phyloP scores from a whole-genome alignment of 306 rosid species.

The Biancaea sappan region DNA sequence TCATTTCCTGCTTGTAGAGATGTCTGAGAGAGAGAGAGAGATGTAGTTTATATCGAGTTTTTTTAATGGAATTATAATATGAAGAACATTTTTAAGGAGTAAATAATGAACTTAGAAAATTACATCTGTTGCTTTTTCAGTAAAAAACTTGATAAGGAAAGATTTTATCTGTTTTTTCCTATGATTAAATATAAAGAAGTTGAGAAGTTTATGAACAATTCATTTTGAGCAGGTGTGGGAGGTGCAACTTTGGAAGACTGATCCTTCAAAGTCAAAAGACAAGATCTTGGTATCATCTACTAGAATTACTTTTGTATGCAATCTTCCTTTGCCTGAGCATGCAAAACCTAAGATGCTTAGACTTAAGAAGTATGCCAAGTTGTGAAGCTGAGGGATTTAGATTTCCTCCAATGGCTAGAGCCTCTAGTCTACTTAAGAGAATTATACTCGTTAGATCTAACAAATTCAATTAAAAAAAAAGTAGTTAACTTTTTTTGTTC shows the following conservation, averaged over 20 bases:
- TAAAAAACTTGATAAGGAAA: neutral
- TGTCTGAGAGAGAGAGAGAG: too few species aligned
- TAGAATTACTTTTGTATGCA: conserved; percentile 56
- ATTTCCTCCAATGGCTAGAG: too few species aligned
- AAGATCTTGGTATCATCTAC: conserved; percentile 49
- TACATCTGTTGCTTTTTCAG: neutral
- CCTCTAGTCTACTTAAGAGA: too few species aligned
- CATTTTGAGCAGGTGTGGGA: conserved; percentile 44
- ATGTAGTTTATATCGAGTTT: neutral
- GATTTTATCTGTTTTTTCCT: neutral
- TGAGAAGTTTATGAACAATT: neutral
- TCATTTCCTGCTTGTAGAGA: too few species aligned
- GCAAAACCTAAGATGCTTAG: conserved; percentile 30
- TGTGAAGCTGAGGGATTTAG: conserved; percentile 27
- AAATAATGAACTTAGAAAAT: neutral
- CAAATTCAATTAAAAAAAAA: too few species aligned
- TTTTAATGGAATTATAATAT: neutral
- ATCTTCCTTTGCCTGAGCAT: conserved; percentile 52
- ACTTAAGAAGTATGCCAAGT: conserved; percentile 44
- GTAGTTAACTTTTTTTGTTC: too few species aligned
- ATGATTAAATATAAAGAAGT: neutral
- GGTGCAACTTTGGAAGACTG: conserved; percentile 52
- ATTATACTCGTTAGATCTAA: too few species aligned
- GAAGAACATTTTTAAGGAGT: neutral
- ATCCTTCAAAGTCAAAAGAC: conserved; percentile 42